Base-by-base conservation (phyloP, 1,284 basidiomycete genomes). In the Cryptococcus sp. region DNA sequence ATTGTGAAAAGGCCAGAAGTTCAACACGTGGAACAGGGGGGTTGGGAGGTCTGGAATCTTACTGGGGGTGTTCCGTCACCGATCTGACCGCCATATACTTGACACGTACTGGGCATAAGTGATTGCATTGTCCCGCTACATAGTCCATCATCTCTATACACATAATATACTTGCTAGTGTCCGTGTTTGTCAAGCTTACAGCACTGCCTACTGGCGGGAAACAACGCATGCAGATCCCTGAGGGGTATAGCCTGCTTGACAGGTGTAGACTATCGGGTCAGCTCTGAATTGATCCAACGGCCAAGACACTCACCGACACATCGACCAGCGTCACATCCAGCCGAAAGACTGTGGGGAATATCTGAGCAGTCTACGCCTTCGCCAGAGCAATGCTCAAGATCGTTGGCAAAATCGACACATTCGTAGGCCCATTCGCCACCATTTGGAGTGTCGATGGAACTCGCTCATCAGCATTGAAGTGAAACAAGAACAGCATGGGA, bases 311-410 rank as follows among this genome's bases (percentile, higher is more conserved):
- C 59, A 85, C 84, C 80, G 48, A 73, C 68, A 74, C 85, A 86
- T 54, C 66, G 62, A 42, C 83, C 82, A 50, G 69, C 64, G 47
- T 82, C 78, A 70, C 88, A 90, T 16, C 81, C 83, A 52, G 87
- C 85, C 56, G 83, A 83, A 77, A 81, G 79, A 21, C 80, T 82
- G 59, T 83, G 80, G 37, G 75, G 60, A 57, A 90, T 86, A 31
- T 78, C 69, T 28, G 82, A 83, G 75, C 87, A 90, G 70, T 90
- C 85, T 63, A 81, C 76, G 28, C 87, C 87, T 48, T 78, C 69
- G 40, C 88, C 88, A 63, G 87, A 87, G 70, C 87, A 90, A 45
- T 62, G 70, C 49, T 76, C 71, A 52, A 77, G 64, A 46, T 76
- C 72, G 28, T 63, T 63, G 14, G 54, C 46, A 37, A 63, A 64